phyloP scores from a whole-genome alignment of 192 early-diverging fungal genomes.

The Podila epicladia region DNA sequence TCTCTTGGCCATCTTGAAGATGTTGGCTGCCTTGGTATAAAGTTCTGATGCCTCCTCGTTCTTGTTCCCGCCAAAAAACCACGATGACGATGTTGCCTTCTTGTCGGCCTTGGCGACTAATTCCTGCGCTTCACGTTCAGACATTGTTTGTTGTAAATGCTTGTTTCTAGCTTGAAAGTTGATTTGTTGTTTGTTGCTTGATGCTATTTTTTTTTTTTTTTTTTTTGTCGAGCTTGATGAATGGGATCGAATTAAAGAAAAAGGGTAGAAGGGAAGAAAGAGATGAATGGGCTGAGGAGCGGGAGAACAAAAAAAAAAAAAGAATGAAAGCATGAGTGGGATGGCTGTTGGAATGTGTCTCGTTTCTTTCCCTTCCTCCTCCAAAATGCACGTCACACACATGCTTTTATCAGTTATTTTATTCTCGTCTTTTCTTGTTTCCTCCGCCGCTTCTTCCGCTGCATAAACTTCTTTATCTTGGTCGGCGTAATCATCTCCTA shows the following conservation, averaged over 20 bases:
- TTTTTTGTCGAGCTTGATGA: not conserved
- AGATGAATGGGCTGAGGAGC: not conserved
- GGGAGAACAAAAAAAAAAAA: not conserved
- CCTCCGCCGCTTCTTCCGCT: too few species aligned
- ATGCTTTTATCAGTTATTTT: too few species aligned
- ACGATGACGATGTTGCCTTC: slow-evolving; percentile 67
- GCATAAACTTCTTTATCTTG: too few species aligned
- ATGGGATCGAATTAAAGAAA: not conserved
- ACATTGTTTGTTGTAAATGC: slow-evolving; percentile 34
- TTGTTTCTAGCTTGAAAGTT: not conserved
- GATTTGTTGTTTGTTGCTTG: not conserved
- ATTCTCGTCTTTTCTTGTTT: too few species aligned
- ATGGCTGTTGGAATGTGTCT: too few species aligned
- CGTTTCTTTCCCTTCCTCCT: too few species aligned
- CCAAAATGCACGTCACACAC: too few species aligned
- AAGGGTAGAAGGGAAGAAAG: not conserved
- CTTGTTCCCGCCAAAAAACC: slow-evolving; percentile 84
- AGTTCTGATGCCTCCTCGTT: slow-evolving; percentile 96
- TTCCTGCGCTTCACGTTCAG: slow-evolving; percentile 66
- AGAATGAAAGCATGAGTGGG: not conserved
- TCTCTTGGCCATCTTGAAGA: slow-evolving; percentile 92
- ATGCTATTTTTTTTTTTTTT: too few species aligned
- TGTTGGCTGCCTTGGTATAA: slow-evolving; percentile 90
- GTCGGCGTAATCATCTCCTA: too few species aligned
- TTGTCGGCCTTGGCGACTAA: slow-evolving; percentile 78